Evolutionary conservation across 106 monocot genomes (phyloP), one percentile per base, ranked within the genome.

Genomic region (Dendrobium nobile): DNA sequence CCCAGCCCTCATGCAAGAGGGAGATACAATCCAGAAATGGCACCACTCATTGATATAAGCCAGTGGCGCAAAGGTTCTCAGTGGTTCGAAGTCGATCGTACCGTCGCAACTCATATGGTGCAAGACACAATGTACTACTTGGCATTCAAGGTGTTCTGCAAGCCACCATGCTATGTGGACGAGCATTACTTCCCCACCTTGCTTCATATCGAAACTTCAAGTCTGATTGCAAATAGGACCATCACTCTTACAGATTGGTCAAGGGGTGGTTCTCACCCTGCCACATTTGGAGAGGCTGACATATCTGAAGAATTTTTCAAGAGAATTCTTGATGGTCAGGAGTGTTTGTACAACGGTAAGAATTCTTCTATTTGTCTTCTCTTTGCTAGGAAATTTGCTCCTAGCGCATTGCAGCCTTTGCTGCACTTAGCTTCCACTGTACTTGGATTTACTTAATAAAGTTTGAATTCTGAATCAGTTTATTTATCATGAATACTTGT

Each of bases 21-120:
- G 1, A 80, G 91, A 40, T 91, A 91, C 33, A 77, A 80, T 28
- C 54, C 45, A 1, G 72, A 26, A 31, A 85, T 91, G 88, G 79
- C 74, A 3, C 91, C 91, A 0, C 79, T 82, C 48, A 78, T 91
- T 44, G 84, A 76, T 47, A 31, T 87, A 6, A 5, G 47, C 6
- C 58, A 91, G 22, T 91, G 91, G 91, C 85, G 91, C 45, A 91
- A 91, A 75, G 91, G 86, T 10, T 82, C 91, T 4, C 91, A 91
- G 64, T 91, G 91, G 91, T 91, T 91, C 19, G 88, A 88, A 75
- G 81, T 88, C 17, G 73, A 78, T 55, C 58, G 91, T 2, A 44
- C 72, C 16, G 40, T 87, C 19, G 91, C 91, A n/a, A 73, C 79
- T 24, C 43, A 5, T 18, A 82, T 91, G 7, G 79, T 91, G 10